A percentile compares a stretch with the other conserved stretches of the same genome.
Evolutionary conservation across 2,329 filamentous ascomycete species (phyloP).

Genomic region (Penicillium frequentans): DNA sequence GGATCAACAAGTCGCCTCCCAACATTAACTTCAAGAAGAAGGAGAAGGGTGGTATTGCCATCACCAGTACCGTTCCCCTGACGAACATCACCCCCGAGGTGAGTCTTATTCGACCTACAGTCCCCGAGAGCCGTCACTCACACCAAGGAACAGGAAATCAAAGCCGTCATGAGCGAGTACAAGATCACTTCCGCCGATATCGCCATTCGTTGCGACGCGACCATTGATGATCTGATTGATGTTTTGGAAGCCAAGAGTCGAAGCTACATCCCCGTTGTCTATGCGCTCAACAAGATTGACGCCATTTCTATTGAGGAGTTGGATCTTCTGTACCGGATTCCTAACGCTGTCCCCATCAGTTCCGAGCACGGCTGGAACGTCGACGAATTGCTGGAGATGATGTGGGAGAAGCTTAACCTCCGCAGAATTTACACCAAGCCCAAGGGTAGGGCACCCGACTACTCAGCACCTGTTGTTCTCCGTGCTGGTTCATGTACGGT

Average conservation of each 20-base stretch:
- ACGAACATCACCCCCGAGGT: conserved; percentile 86
- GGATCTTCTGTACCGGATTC: conserved; percentile 92
- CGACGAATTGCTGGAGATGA: conserved; percentile 92
- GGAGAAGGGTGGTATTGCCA: conserved; percentile 94
- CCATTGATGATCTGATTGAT: conserved; percentile 95
- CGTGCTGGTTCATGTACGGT: conserved; percentile 80
- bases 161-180: conserved; percentile 96
- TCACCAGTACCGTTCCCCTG: conserved; percentile 90
- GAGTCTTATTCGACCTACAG: conserved; percentile 16
- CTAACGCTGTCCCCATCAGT: conserved; percentile 94
- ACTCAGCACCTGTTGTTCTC: conserved; percentile 85
- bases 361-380: conserved; percentile 98
- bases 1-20: conserved; percentile 94
- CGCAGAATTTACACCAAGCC: conserved; percentile 96
- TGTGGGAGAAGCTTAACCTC: conserved; percentile 97
- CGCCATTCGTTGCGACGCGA: conserved; percentile 95
- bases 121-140: conserved; percentile 11
- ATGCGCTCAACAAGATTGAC: conserved; percentile 99
- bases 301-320: conserved; percentile 97
- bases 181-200: conserved; percentile 96
- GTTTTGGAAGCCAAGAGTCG: conserved; percentile 90
- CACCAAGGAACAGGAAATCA: conserved; percentile 67
- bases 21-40: conserved; percentile 99
- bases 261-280: conserved; percentile 98
- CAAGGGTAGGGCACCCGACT: conserved; percentile 92